Evolutionary conservation across 78 protist genomes (phyloP).

Genomic region (Anaeramoeba ignava): DNA sequence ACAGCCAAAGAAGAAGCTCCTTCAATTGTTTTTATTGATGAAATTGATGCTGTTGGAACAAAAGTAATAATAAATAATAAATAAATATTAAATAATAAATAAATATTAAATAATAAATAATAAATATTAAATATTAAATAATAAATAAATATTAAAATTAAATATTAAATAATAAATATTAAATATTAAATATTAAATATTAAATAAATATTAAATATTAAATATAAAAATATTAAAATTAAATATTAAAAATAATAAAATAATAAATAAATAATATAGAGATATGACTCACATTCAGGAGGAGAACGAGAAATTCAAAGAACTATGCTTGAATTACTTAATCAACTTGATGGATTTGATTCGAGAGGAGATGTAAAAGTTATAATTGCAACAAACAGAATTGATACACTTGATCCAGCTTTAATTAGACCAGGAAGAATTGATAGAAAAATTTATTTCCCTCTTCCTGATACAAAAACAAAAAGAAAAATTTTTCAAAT

Average conservation of each 20-base stretch:
- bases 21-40: conserved; percentile 98
- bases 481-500: conserved; percentile 47
- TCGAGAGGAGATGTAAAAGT: conserved; percentile 94
- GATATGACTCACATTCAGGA: conserved; percentile 83
- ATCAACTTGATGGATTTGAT: conserved; percentile 99
- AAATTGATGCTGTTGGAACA: conserved; percentile 99
- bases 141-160: too few species aligned
- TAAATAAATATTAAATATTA: too few species aligned
- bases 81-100: too few species aligned
- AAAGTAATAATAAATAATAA: too few species aligned
- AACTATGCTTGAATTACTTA: conserved; percentile 98
- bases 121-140: too few species aligned
- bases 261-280: too few species aligned
- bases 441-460: conserved; percentile 99
- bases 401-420: conserved; percentile 94
- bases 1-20: conserved; percentile 94
- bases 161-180: too few species aligned
- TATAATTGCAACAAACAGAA: conserved; percentile 96
- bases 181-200: too few species aligned
- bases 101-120: too few species aligned
- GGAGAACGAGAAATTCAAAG: conserved; percentile 98
- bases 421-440: conserved; percentile 99
- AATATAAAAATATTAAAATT: too few species aligned
- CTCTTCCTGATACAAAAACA: conserved; percentile 89
- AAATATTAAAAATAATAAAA: too few species aligned